phyloP scores from a whole-genome alignment of 78 protist genomes.

The Emiliania huxleyi region DNA sequence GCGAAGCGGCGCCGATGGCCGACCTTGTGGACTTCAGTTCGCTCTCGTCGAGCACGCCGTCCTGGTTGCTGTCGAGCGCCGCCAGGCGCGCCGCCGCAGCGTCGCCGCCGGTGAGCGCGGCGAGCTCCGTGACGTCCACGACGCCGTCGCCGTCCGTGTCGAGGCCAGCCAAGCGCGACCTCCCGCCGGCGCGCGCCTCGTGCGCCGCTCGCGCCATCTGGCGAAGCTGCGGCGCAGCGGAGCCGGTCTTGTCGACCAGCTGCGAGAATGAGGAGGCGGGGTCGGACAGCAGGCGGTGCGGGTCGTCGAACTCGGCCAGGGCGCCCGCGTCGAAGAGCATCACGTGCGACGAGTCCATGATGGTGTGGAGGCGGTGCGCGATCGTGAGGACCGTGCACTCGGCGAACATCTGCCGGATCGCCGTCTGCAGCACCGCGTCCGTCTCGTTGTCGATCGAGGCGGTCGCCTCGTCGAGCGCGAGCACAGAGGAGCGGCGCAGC shows the following conservation, averaged over 20 bases:
- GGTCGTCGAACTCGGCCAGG: constrained; percentile 51
- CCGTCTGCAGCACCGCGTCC: constrained; percentile 54
- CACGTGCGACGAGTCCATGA: constrained; percentile 61
- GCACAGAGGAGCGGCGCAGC: constrained; percentile 47
- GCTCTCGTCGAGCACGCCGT: too few species aligned
- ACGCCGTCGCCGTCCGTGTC: too few species aligned
- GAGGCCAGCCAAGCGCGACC: too few species aligned
- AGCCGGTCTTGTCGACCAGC: background rate
- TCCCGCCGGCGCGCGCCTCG: too few species aligned
- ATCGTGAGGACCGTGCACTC: constrained; percentile 55
- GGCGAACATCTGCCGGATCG: background rate
- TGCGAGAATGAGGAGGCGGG: background rate
- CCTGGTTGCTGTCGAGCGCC: too few species aligned
- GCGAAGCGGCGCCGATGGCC: too few species aligned
- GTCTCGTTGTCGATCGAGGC: constrained; percentile 79
- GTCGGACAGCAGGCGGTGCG: constrained; percentile 19
- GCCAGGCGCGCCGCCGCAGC: too few species aligned
- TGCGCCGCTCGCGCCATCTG: background rate
- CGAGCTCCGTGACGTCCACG: too few species aligned
- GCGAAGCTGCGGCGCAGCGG: background rate
- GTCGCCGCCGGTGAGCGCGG: too few species aligned
- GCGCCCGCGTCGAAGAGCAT: constrained; percentile 62
- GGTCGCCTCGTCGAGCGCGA: constrained; percentile 89
- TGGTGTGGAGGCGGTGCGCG: constrained; percentile 65
- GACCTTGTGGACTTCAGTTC: too few species aligned